Conservation (phyloP, 2,329 filamentous ascomycete species). For the Paraphoma sp. region DNA sequence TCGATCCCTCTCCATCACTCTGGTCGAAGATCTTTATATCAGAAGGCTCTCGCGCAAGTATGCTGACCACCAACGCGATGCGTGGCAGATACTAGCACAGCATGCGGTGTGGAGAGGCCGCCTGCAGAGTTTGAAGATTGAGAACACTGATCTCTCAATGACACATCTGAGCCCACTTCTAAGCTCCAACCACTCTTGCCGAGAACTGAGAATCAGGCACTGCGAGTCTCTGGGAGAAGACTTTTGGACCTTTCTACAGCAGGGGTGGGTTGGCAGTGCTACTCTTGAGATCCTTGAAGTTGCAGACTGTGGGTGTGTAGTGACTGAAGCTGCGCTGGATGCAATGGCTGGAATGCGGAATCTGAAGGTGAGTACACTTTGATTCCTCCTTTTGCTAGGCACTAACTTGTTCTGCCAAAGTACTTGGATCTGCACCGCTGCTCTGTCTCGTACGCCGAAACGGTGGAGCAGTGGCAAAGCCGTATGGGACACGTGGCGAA, state of each 20-base stretch:
- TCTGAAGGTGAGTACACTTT: conserved; percentile 25
- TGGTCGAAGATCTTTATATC: conserved; percentile 26
- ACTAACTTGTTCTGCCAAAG: conserved; percentile 12
- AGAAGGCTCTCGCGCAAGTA: not conserved
- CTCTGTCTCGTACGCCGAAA: conserved; percentile 24
- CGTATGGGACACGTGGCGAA: conserved; percentile 34
- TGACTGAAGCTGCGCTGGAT: conserved; percentile 26
- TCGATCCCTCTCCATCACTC: conserved; percentile 27
- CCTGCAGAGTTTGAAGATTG: conserved; percentile 26
- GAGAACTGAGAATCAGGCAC: conserved; percentile 30
- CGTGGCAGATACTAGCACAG: conserved; percentile 24
- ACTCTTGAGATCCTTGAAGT: conserved; percentile 24
- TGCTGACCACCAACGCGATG: conserved; percentile 9
- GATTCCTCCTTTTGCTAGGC: too few relatives aligned
- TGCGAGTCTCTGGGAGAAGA: conserved; percentile 22
- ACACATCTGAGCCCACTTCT: conserved; percentile 27
- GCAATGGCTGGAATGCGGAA: conserved; percentile 18
- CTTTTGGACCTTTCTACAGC: conserved; percentile 28
- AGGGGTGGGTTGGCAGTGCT: conserved; percentile 20
- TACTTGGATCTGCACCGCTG: conserved; percentile 36
- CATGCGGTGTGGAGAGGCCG: conserved; percentile 18
- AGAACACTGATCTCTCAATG: conserved; percentile 26
- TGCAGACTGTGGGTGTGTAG: conserved; percentile 26
- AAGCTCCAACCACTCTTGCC: conserved; percentile 14
- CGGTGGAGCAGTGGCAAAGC: conserved; percentile 27